Evolutionary conservation across 257 asterid genomes (phyloP), one percentile per base, ranked within the genome.

Genomic region (Lantana camara): DNA sequence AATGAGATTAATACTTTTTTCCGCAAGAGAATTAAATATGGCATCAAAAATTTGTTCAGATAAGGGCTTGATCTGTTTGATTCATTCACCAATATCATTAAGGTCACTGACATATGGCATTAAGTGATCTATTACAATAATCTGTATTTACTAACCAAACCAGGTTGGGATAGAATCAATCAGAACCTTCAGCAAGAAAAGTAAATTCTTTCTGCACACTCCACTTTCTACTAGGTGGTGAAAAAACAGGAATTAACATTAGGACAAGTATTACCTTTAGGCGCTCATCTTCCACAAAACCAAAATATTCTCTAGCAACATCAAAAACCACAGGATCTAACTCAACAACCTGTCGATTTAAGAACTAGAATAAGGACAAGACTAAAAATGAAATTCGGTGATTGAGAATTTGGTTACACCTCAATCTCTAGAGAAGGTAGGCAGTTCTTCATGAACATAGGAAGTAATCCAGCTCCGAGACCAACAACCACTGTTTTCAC

Each of bases 391-490:
- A 14, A 51, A n/a, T 9, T 15, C 15, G 38, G 38, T 7, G 7
- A 32, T 27, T 51, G 13, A 17, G 24, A 56, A 42, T 75, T 42
- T 62, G 62, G 46, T 22, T 58, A 51, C 66, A 94, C 99, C 95
- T 84, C 86, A 55, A 86, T 79, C 40, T 76, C 77, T 13, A 87
- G 70, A 75, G 77, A 64, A 38, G 87, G 85, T 49, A 84, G 75
- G 75, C 75, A 76, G 63, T 69, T 83, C 69, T 64, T 83, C 68
- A 94, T 86, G 79, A 90, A 94, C 99, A 86, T 94, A 23, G 99
- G 99, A 66, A 94, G 93, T 45, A 86, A 56, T 70, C 99, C 99
- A 30, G 98, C 99, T 72, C 99, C 99, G 56, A 94, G 91, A 75
- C 99, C 99, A 73, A 94, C 78, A 69, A 90, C 83, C 65, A 77